Evolutionary conservation across 306 rosid genomes (phyloP).

Genomic region (Chamaecrista fasciculata): DNA sequence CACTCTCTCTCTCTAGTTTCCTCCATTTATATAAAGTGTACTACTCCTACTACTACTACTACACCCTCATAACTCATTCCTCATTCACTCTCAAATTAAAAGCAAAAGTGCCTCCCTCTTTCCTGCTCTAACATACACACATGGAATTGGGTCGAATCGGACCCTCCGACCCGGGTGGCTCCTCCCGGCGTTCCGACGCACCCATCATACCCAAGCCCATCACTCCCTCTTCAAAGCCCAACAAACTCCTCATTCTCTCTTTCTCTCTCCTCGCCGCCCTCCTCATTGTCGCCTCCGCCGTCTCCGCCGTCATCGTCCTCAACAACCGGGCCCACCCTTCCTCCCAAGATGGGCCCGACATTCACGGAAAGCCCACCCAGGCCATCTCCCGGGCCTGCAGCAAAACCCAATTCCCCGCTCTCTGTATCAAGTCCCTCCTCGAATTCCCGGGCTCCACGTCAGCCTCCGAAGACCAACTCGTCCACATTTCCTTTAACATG

Average conservation of each 20-base stretch:
- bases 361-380: conserved; percentile 61
- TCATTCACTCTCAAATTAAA: not conserved
- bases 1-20: not conserved
- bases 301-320: conserved; percentile 52
- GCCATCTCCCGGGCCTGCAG: conserved; percentile 84
- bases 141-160: conserved; percentile 61
- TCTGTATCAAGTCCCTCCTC: conserved; percentile 74
- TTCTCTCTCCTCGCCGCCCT: conserved; percentile 47
- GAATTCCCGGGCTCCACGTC: conserved; percentile 69
- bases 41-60: too few relatives aligned
- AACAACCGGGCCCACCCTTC: conserved; percentile 32
- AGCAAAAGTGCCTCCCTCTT: not conserved
- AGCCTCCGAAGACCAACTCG: conserved; percentile 67
- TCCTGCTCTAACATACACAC: not conserved
- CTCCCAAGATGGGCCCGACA: not conserved
- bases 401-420: conserved; percentile 62
- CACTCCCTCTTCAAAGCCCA: not conserved
- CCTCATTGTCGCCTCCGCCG: conserved; percentile 55
- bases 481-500: conserved; percentile 85
- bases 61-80: not conserved
- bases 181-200: conserved; percentile 33
- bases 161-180: conserved; percentile 44
- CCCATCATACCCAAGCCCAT: conserved; percentile 21
- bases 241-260: conserved; percentile 46
- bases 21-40: not conserved